Evolutionary conservation across 768 basidiomycete genomes (phyloP), one percentile per base, ranked within the genome.

Genomic region (Mrakia hoshinonis): DNA sequence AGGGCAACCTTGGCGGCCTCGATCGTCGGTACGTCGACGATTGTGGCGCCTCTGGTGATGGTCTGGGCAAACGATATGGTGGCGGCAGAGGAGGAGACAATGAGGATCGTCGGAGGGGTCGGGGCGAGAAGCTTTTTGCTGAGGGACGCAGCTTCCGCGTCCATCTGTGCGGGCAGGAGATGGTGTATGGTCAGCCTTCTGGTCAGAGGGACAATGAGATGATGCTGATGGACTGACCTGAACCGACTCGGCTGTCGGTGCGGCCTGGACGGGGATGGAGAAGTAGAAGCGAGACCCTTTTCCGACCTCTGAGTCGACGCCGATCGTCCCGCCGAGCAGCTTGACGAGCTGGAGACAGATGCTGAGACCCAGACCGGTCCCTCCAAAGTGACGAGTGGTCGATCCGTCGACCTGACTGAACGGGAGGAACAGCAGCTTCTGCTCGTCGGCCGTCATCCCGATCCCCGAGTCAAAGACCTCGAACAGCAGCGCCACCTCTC

Each of bases 301-400:
- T 64, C 85, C 84, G 13, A 86, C 80, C 73, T 88, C 85, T 0
- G 87, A 89, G 22, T 85, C 81, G 11, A 89, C 87, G 12, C 86
- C 87, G 64, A 90, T 89, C 5, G 84, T 85, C 29, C 89, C 89
- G 24, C 86, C 85, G 85, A 89, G 87, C n/a, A 89, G 82, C 75
- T 87, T 87, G 58, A 89, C 87, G 43, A 90, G 80, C 74, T 88
- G 86, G 18, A 87, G 83, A 11, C 87, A 89, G 74, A 90, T 90
- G 10, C 87, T 87, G 29, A 89, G 79, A 24, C 89, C 89, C 11
- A 90, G 78, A 10, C 89, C 89, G 22, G 88, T 89, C 2, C 89
- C 89, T 58, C 89, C 89, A 75, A 88, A 89, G 9, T 85, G 83
- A 31, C 88, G 85, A 9, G 89, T 89, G 0, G 87, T 88, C 0